These are phyloP conservation scores for Ustilago esculenta DNA, from an alignment of 1,284 basidiomycete species.

Conservation along the genomic window DNA sequence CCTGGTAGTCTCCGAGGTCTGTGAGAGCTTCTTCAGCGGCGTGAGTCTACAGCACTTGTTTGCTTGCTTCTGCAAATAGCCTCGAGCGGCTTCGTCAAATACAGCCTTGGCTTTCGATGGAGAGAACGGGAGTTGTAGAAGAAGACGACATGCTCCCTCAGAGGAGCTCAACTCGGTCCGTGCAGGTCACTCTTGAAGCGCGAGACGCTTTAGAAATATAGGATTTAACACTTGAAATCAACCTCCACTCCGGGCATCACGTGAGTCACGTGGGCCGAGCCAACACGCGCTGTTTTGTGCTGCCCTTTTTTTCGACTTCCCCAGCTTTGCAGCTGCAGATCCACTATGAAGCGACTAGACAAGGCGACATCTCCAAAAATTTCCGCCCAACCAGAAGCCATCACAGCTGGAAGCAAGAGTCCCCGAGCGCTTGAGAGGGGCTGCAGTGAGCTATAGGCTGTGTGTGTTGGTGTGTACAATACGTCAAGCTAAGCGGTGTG, in stretches of 20 bases:
- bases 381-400: constrained; percentile 9
- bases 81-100: too few relatives aligned
- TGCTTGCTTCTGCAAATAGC: too few relatives aligned
- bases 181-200: background rate
- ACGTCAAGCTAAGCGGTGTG: background rate
- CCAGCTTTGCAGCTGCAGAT: constrained; percentile 13
- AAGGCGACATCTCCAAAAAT: constrained; percentile 10
- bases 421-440: background rate
- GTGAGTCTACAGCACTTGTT: too few relatives aligned
- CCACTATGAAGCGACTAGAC: too few relatives aligned
- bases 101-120: too few relatives aligned
- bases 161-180: background rate
- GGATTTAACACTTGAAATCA: constrained; percentile 36
- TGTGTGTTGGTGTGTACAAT: constrained; percentile 2
- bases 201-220: too few relatives aligned
- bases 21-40: too few relatives aligned
- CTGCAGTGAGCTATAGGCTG: background rate
- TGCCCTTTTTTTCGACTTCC: constrained; percentile 10
- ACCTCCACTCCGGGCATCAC: constrained; percentile 36
- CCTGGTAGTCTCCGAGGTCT: too few relatives aligned
- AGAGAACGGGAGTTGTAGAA: too few relatives aligned
- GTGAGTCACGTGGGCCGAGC: constrained; percentile 34
- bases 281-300: constrained; percentile 34
- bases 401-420: background rate
- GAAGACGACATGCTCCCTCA: too few relatives aligned